phyloP scores from a whole-genome alignment of 1,284 basidiomycete species.

The Schizopora paradoxa region DNA sequence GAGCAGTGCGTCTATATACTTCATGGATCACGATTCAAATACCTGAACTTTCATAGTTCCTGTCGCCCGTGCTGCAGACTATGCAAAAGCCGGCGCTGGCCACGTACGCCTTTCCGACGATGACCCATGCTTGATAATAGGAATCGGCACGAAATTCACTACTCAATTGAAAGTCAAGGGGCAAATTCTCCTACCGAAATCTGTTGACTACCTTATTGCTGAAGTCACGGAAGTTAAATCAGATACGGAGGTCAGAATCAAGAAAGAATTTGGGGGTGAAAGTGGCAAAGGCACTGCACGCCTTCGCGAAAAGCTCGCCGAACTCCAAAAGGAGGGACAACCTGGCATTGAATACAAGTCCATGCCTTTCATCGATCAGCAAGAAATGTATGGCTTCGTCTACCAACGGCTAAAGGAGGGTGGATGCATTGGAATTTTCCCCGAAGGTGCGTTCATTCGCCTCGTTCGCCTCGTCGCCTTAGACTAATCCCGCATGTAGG shows the following conservation, averaged over 20 bases:
- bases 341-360: slow-evolving; percentile 71
- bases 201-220: slow-evolving; percentile 71
- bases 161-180: slow-evolving; percentile 75
- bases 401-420: slow-evolving; percentile 86
- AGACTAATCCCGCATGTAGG: slow-evolving; percentile 41
- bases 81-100: slow-evolving; percentile 77
- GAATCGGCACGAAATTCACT: slow-evolving; percentile 77
- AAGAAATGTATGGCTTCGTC: slow-evolving; percentile 92
- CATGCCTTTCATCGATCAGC: slow-evolving; percentile 86
- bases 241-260: slow-evolving; percentile 81
- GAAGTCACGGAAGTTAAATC: slow-evolving; percentile 89
- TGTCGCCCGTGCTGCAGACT: slow-evolving; percentile 89
- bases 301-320: slow-evolving; percentile 62
- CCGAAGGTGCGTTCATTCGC: slow-evolving; percentile 69
- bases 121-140: slow-evolving; percentile 78
- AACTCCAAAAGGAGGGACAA: slow-evolving; percentile 47
- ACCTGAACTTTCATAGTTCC: slow-evolving; percentile 58
- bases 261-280: slow-evolving; percentile 86
- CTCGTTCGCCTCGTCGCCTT: slow-evolving; percentile 6
- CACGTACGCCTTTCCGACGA: slow-evolving; percentile 65
- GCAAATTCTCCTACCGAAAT: slow-evolving; percentile 88
- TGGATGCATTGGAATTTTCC: slow-evolving; percentile 93
- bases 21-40: slow-evolving; percentile 10
- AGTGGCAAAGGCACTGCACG: slow-evolving; percentile 70
- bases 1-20: slow-evolving; percentile 63